Conservation (phyloP, 768 basidiomycete species). For the Lactifluus volemus region DNA sequence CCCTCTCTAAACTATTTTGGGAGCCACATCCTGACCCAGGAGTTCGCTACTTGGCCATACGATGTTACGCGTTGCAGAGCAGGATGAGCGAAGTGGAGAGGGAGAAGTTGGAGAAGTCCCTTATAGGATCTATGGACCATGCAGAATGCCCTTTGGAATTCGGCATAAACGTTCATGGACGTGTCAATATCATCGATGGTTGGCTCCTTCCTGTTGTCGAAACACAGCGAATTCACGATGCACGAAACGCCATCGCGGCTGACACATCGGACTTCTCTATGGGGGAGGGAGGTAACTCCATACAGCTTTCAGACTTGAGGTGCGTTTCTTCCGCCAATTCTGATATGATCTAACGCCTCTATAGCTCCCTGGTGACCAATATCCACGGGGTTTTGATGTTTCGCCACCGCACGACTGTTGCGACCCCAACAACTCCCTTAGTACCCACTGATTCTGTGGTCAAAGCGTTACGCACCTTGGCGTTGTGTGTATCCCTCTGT, state of each 20-base stretch:
- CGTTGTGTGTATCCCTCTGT: constrained; percentile 54
- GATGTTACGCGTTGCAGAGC: constrained; percentile 67
- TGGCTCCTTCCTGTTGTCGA: constrained; percentile 80
- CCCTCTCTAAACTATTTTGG: constrained; percentile 36
- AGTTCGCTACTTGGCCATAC: constrained; percentile 61
- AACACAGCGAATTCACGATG: constrained; percentile 44
- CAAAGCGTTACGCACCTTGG: constrained; percentile 51
- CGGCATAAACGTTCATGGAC: constrained; percentile 42
- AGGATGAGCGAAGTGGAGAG: constrained; percentile 75
- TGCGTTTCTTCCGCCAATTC: constrained; percentile 24
- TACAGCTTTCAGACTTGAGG: constrained; percentile 49
- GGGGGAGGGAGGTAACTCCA: constrained; percentile 29
- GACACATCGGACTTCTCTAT: constrained; percentile 40
- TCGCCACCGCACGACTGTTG: constrained; percentile 32
- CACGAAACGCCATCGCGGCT: constrained; percentile 38
- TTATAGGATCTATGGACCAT: constrained; percentile 50
- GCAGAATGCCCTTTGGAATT: constrained; percentile 58
- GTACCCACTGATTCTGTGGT: constrained; percentile 59
- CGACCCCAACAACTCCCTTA: constrained; percentile 30
- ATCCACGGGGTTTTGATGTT: constrained; percentile 62
- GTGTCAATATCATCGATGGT: constrained; percentile 47
- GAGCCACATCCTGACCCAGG: constrained; percentile 54
- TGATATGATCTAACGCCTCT: constrained; percentile 17
- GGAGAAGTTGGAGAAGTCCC: constrained; percentile 48
- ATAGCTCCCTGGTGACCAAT: constrained; percentile 48